These are phyloP conservation scores for Myriosclerotinia curreyana DNA, from an alignment of 2,329 filamentous ascomycete species.

Conservation along the genomic window DNA sequence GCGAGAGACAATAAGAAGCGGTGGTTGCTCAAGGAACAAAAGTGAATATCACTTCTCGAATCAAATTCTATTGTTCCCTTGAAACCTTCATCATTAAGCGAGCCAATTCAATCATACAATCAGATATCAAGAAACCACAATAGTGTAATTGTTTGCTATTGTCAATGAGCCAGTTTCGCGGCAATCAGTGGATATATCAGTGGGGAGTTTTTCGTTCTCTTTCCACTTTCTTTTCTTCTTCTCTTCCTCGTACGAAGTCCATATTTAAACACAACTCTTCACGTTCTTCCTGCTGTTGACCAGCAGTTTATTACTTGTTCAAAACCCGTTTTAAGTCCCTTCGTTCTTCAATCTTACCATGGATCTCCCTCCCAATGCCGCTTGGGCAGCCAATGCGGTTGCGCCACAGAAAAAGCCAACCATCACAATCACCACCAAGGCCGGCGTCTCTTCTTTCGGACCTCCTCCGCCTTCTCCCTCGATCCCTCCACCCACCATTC, in stretches of 20 bases:
- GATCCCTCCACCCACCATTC: no score
- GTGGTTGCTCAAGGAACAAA: not conserved
- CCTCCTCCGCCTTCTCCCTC: not conserved
- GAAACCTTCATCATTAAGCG: not conserved
- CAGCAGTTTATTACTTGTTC: not conserved
- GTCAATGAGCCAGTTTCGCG: not conserved
- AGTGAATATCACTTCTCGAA: not conserved
- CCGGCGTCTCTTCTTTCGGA: not conserved
- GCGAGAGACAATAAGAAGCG: not conserved
- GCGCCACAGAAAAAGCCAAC: not conserved
- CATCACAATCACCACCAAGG: not conserved
- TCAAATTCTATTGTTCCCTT: not conserved
- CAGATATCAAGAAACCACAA: not conserved
- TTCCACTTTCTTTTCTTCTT: not conserved
- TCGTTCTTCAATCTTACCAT: not conserved
- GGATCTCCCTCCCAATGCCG: not conserved
- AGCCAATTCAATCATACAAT: not conserved
- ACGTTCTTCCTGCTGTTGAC: not conserved
- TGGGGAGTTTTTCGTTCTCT: not conserved
- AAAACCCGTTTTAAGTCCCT: not conserved
- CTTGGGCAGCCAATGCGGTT: slow-evolving; percentile 1
- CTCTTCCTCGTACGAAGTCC: not conserved
- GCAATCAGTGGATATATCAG: not conserved
- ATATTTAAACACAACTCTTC: not conserved
- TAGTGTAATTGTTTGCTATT: not conserved